phyloP scores from a whole-genome alignment of 2,329 filamentous ascomycete species.

The Moelleriella libera region DNA sequence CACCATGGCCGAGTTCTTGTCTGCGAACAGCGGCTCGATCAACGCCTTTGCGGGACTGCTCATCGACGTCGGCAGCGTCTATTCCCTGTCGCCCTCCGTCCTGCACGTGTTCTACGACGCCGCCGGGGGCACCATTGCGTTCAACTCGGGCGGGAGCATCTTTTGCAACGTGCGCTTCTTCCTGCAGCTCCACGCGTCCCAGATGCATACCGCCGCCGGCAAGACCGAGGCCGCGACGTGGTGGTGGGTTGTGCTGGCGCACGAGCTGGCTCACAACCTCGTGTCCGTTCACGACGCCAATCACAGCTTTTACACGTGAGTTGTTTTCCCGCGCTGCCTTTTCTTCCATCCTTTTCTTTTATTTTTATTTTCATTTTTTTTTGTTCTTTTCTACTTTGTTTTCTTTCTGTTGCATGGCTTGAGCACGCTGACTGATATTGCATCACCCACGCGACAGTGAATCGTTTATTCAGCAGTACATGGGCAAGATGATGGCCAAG shows the following conservation, averaged over 20 bases:
- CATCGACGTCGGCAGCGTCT: constrained; percentile 55
- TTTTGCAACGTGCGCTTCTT: constrained; percentile 94
- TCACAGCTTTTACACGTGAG: constrained; percentile 70
- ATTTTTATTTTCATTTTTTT: neutral
- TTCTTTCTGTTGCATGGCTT: no score
- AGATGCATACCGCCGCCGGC: constrained; percentile 24
- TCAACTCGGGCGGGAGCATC: constrained; percentile 74
- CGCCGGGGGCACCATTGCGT: constrained; percentile 70
- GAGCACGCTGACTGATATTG: no score
- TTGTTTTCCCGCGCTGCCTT: constrained; percentile 3
- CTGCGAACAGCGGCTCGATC: constrained; percentile 44
- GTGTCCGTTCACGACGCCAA: constrained; percentile 63
- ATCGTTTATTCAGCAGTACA: constrained; percentile 66
- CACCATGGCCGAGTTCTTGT: constrained; percentile 40
- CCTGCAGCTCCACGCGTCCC: constrained; percentile 54
- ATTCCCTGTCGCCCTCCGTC: constrained; percentile 51
- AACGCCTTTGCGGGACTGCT: constrained; percentile 58
- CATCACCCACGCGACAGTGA: constrained; percentile 32
- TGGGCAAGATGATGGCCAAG: constrained; percentile 51
- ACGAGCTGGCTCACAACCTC: constrained; percentile 91
- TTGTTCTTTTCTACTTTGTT: neutral
- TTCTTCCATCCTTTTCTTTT: neutral
- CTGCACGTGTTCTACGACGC: constrained; percentile 84
- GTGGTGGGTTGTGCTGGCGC: constrained; percentile 93
- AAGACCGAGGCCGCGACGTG: constrained; percentile 61